These are phyloP conservation scores for Clitopilus hobsonii DNA, from an alignment of 768 basidiomycete genomes.

Conservation along the genomic window DNA sequence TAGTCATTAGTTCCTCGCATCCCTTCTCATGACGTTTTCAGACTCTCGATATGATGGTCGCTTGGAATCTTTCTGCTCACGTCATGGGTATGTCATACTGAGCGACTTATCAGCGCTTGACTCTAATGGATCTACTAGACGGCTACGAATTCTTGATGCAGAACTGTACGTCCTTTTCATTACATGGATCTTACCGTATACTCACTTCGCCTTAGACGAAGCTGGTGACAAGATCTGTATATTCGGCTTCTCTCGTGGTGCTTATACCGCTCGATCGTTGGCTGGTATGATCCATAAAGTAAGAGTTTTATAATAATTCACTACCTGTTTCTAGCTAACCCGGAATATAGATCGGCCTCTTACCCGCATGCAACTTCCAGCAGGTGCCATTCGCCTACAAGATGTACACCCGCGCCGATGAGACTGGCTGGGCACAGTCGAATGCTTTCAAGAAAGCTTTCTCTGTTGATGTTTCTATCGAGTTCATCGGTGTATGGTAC, in stretches of 20 bases:
- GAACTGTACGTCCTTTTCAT: conserved; percentile 31
- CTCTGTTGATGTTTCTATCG: conserved; percentile 28
- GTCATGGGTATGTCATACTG: conserved; percentile 43
- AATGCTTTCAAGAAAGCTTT: conserved; percentile 5
- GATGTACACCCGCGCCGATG: conserved; percentile 4
- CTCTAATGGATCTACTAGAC: too few species aligned
- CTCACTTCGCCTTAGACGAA: conserved; percentile 18
- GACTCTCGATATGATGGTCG: conserved; percentile 37
- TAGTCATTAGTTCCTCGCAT: neutral
- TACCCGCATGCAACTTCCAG: conserved; percentile 5
- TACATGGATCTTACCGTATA: neutral
- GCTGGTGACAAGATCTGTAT: conserved; percentile 53
- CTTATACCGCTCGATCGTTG: conserved; percentile 42
- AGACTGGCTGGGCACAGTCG: conserved; percentile 4
- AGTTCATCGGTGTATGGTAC: conserved; percentile 52
- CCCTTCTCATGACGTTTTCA: conserved; percentile 6
- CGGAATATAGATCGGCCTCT: conserved; percentile 3
- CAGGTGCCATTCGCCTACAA: conserved; percentile 9
- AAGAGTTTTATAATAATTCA: conserved; percentile 22
- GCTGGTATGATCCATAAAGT: conserved; percentile 51
- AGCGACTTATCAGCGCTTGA: too few species aligned
- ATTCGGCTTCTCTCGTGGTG: conserved; percentile 49
- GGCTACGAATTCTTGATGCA: conserved; percentile 59
- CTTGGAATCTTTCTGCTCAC: conserved; percentile 47
- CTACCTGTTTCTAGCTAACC: neutral